Evolutionary conservation across 192 early-diverging fungal genomes (phyloP).

Genomic region (Rhizophlyctis rosea): DNA sequence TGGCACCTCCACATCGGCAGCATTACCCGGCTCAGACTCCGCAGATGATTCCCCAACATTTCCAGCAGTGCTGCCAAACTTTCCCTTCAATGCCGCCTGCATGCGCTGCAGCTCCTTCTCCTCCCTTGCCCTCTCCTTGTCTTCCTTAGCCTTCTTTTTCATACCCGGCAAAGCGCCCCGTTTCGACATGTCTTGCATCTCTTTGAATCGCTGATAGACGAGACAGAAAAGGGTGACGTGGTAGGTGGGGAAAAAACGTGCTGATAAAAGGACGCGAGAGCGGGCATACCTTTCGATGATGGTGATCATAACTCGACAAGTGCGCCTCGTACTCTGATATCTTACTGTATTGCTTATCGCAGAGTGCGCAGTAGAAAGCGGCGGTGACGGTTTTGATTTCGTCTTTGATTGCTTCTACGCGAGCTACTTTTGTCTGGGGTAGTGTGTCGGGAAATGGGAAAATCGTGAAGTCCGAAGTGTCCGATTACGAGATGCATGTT

Average conservation of each 20-base stretch:
- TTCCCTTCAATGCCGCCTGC: too few relatives aligned
- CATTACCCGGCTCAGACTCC: too few relatives aligned
- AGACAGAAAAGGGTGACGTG: background rate
- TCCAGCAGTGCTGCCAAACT: too few relatives aligned
- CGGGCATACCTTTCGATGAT: conserved; percentile 56
- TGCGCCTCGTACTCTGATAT: conserved; percentile 76
- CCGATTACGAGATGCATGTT: too few relatives aligned
- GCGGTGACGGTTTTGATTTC: conserved; percentile 55
- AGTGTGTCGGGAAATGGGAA: background rate
- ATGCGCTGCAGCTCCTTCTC: conserved; percentile 63
- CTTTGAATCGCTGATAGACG: conserved; percentile 61
- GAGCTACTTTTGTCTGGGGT: conserved; percentile 31
- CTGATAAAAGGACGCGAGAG: background rate
- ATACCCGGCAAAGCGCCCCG: conserved; percentile 16
- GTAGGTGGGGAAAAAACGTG: too few relatives aligned
- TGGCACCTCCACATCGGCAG: too few relatives aligned
- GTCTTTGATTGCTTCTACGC: conserved; percentile 49
- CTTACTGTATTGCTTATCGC: conserved; percentile 77
- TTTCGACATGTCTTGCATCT: conserved; percentile 64
- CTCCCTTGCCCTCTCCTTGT: conserved; percentile 63
- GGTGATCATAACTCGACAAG: conserved; percentile 74
- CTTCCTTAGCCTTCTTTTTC: conserved; percentile 50
- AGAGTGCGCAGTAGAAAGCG: conserved; percentile 74
- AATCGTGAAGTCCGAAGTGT: background rate
- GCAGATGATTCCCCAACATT: too few relatives aligned